Base-by-base conservation (phyloP, 106 monocot species). In the Phalaenopsis equestris region DNA sequence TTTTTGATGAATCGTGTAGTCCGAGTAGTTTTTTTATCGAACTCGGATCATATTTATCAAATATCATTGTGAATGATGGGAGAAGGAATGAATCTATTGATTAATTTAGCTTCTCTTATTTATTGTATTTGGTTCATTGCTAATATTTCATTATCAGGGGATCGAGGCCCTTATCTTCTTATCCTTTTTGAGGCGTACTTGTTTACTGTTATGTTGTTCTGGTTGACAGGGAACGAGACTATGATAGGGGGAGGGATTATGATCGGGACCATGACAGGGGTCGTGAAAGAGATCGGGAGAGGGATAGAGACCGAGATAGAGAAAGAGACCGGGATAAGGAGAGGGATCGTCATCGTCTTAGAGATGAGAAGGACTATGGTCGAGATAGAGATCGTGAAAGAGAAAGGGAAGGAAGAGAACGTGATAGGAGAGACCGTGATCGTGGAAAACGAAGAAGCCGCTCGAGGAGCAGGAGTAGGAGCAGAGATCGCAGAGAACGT, bases 401-500 rank as follows among this genome's bases (percentile, higher is more conserved):
- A 64, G 95, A 93, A 4, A 85, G 93, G 49, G 93, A 93, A 42
- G 86, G 84, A 3, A 91, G 91, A 76, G 96, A 93, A 4, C 86
- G 94, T 17, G 92, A 93, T 2, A 84, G 92, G 48, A 89, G 94
- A 74, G 97, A 94, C 46, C 85, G 94, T 64, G 97, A 92, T 8
- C 85, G 88, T 18, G 89, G 85, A 4, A 80, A 92, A 58, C 78
- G 78, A 9, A 84, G 92, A 55, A 98, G 94, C 36, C 90, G 90
- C 16, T 97, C 94, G 47, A 88, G 94, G 86, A 92, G 94, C 83
- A 90, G 90, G 73, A 91, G 91, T 24, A 92, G 90, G 73, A 91
- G 91, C 24, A 92, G 90, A 79, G 90, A 92, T 4, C 92, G 88
- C 10, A 75, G 92, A 16, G 94, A 97, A 1, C 76, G 92, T 42